Conservation (phyloP, 345 rosid genomes). For the Boechera retrofracta region DNA sequence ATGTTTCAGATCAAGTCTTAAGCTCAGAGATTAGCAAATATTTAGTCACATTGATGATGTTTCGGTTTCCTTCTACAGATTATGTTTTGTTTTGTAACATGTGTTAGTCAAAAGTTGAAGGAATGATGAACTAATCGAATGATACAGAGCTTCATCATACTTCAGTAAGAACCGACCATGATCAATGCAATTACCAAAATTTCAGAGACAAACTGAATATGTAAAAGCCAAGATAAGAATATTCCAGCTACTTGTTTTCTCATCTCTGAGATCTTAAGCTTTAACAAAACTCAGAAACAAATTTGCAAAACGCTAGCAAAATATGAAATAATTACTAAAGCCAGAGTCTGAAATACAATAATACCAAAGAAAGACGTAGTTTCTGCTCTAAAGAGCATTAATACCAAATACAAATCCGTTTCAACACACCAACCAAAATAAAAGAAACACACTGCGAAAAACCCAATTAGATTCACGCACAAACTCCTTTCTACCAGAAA, state of each 20-base stretch:
- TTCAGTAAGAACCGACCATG: conserved; percentile 71
- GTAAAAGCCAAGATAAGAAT: background rate
- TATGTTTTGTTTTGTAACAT: conserved; percentile 42
- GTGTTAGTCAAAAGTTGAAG: conserved; percentile 88
- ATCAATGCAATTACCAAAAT: conserved; percentile 32
- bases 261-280: background rate
- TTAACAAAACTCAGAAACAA: background rate
- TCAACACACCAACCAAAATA: conserved; percentile 10
- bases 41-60: background rate
- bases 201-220: background rate
- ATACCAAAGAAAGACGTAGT: conserved; percentile 1
- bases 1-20: background rate
- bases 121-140: conserved; percentile 87
- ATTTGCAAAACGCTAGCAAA: background rate
- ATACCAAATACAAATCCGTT: conserved; percentile 15
- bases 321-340: background rate
- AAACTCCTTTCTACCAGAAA: conserved; percentile 55
- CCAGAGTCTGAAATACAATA: conserved; percentile 13
- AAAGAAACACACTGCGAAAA: conserved; percentile 24
- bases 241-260: background rate
- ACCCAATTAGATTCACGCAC: conserved; percentile 74
- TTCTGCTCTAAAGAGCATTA: conserved; percentile 29
- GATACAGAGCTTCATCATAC: conserved; percentile 88
- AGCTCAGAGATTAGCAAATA: background rate
- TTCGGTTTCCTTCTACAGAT: background rate